These are phyloP conservation scores for Manihot esculenta DNA, from an alignment of 441 rosid species.

Conservation along the genomic window DNA sequence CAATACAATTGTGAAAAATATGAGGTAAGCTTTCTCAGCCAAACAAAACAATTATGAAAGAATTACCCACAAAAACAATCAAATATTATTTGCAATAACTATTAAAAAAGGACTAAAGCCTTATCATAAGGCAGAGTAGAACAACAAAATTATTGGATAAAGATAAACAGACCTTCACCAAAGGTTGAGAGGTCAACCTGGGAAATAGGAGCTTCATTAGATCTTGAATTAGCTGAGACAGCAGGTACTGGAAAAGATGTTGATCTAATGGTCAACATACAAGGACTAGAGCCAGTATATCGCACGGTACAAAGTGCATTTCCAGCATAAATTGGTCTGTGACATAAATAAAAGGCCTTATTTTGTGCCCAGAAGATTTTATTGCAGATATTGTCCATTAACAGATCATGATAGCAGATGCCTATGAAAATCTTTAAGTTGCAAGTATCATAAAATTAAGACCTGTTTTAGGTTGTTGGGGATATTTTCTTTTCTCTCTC, in stretches of 20 bases:
- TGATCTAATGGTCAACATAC: constrained; percentile 73
- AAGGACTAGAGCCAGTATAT: constrained; percentile 71
- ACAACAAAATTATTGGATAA: constrained; percentile 21
- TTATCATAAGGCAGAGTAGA: constrained; percentile 8
- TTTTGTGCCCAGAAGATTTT: constrained; percentile 1
- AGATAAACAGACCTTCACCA: constrained; percentile 60
- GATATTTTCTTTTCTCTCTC: not conserved
- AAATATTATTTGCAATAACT: constrained; percentile 1
- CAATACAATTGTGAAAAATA: constrained; percentile 15
- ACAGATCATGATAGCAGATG: not conserved
- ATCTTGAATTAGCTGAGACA: constrained; percentile 33
- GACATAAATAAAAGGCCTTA: constrained; percentile 9
- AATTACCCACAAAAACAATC: not conserved
- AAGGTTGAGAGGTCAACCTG: constrained; percentile 90
- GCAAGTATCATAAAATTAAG: not conserved
- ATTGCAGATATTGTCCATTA: not conserved
- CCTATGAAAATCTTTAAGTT: not conserved
- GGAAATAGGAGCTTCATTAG: constrained; percentile 62
- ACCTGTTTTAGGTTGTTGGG: not conserved
- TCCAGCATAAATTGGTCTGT: constrained; percentile 98
- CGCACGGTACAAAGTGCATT: constrained; percentile 82
- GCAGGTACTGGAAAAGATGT: constrained; percentile 64
- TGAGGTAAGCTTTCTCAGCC: constrained; percentile 3
- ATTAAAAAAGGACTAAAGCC: constrained; percentile 2
- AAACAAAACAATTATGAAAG: constrained; percentile 2